These are phyloP conservation scores for Lactifluus volemus DNA, from an alignment of 768 basidiomycete genomes.

Conservation along the genomic window DNA sequence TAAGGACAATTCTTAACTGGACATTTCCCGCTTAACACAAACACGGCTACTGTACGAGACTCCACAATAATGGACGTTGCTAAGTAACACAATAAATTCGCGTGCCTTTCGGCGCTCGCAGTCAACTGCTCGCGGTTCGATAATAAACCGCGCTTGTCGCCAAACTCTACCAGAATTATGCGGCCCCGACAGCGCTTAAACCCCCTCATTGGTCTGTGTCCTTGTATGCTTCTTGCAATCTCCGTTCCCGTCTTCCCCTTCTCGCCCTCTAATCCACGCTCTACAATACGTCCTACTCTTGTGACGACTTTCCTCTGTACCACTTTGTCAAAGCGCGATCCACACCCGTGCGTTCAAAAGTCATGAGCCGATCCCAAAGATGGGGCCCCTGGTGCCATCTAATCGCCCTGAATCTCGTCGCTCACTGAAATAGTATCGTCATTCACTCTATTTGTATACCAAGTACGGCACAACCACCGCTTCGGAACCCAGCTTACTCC, in stretches of 20 bases:
- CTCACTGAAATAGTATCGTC: neutral
- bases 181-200: neutral
- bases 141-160: neutral
- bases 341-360: neutral
- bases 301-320: neutral
- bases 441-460: conserved; percentile 4
- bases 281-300: neutral
- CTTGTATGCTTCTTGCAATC: neutral
- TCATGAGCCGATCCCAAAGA: neutral
- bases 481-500: neutral
- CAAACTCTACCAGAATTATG: neutral
- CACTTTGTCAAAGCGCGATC: neutral
- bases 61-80: neutral
- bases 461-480: neutral
- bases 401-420: neutral
- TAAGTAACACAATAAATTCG: neutral
- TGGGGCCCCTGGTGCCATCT: neutral
- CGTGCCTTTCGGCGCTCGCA: neutral
- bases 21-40: neutral
- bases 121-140: neutral
- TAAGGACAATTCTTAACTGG: neutral
- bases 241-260: neutral
- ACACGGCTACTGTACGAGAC: neutral
- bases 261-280: neutral
- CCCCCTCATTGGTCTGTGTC: neutral